Evolutionary conservation across 306 rosid genomes (phyloP).

Genomic region (Sesbania bispinosa): DNA sequence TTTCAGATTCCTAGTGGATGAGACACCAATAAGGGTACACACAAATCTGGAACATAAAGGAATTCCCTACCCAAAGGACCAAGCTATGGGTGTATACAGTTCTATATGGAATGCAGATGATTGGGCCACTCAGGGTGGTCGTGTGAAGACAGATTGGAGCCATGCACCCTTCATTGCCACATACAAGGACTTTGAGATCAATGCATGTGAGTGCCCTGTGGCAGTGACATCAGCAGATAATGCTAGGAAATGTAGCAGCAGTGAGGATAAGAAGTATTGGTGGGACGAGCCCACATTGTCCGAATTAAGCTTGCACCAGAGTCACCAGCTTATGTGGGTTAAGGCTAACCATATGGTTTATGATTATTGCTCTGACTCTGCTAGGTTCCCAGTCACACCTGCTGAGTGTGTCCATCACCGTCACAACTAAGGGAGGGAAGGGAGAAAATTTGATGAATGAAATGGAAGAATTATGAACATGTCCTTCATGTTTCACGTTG

Average conservation of each 20-base stretch:
- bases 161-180: conserved; percentile 79
- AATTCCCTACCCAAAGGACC: conserved; percentile 75
- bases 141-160: conserved; percentile 92
- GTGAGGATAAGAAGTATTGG: conserved; percentile 65
- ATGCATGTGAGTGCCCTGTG: conserved; percentile 58
- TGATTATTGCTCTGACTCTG: conserved; percentile 73
- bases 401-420: conserved; percentile 78
- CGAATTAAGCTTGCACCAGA: conserved; percentile 71
- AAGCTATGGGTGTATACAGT: conserved; percentile 90
- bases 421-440: conserved; percentile 1
- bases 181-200: conserved; percentile 64
- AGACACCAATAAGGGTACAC: conserved; percentile 82
- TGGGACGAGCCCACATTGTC: conserved; percentile 80
- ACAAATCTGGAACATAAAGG: conserved; percentile 80
- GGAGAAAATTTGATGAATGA: background rate
- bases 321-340: conserved; percentile 91
- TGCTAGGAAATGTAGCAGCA: conserved; percentile 53
- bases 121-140: conserved; percentile 99
- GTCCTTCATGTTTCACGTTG: conserved; percentile 43
- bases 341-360: conserved; percentile 84
- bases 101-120: conserved; percentile 97
- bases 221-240: conserved; percentile 30
- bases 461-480: conserved; percentile 18
- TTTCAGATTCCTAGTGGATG: conserved; percentile 71
- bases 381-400: conserved; percentile 67